Conservation (phyloP, 179 eudicot genomes). For the Corrigiola litoralis region DNA sequence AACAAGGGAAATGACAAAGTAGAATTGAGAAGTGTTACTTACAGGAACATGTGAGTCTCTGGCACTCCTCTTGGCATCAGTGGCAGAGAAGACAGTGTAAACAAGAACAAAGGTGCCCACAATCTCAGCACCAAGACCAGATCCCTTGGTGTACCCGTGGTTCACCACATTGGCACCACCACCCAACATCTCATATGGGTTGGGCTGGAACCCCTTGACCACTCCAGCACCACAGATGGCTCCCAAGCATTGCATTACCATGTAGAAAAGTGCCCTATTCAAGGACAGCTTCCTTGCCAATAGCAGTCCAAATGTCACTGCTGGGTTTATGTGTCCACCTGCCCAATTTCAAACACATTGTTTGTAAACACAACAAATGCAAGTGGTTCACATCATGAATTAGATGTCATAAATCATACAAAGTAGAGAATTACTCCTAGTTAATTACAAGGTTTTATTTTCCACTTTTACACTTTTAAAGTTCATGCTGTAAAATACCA, state of each 20-base stretch:
- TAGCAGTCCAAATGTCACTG: conserved; percentile 36
- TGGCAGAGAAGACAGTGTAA: conserved; percentile 43
- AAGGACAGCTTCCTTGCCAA: conserved; percentile 38
- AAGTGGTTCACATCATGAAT: no score
- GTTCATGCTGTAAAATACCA: no score
- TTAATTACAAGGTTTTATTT: no score
- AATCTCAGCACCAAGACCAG: conserved; percentile 41
- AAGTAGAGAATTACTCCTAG: no score
- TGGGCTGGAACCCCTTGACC: conserved; percentile 34
- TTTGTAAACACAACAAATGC: no score
- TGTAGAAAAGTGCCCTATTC: conserved; percentile 36
- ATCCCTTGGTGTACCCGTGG: conserved; percentile 38
- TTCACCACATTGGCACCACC: conserved; percentile 35
- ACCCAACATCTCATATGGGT: conserved; percentile 27
- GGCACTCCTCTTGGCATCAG: conserved; percentile 42
- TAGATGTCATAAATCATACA: no score
- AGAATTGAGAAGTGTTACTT: not conserved
- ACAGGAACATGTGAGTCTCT: conserved; percentile 43
- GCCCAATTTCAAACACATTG: not conserved
- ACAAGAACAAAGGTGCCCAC: conserved; percentile 38
- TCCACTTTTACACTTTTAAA: no score
- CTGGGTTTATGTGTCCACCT: conserved; percentile 43
- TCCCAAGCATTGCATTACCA: conserved; percentile 39
- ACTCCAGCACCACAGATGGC: conserved; percentile 45
- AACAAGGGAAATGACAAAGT: not conserved